These are phyloP conservation scores for Gracilaria caudata DNA, from an alignment of 23 red algal genomes.

Conservation along the genomic window DNA sequence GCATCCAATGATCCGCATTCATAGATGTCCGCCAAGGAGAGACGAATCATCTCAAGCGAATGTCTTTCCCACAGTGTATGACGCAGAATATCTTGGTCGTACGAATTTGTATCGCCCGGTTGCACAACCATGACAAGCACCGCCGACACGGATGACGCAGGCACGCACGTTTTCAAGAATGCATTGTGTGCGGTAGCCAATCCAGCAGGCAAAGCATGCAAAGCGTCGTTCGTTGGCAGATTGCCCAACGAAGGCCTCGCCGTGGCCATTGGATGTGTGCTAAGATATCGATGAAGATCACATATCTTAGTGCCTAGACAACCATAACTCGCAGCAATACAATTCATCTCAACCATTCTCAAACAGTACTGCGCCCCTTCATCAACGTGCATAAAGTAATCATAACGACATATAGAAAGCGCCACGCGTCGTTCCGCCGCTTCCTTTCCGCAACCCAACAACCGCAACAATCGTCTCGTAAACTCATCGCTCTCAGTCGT, in stretches of 20 bases:
- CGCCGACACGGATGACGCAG: background rate
- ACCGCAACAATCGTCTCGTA: slow-evolving; percentile 50
- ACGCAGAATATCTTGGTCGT: slow-evolving; percentile 84
- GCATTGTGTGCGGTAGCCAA: slow-evolving; percentile 54
- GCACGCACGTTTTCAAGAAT: background rate
- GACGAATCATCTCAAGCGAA: slow-evolving; percentile 67
- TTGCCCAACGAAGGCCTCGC: background rate
- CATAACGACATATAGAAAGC: slow-evolving; percentile 75
- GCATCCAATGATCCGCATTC: slow-evolving; percentile 8
- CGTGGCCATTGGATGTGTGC: background rate
- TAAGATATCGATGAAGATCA: slow-evolving; percentile 64
- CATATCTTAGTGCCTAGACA: slow-evolving; percentile 57
- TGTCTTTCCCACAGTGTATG: slow-evolving; percentile 62
- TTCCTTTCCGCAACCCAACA: background rate
- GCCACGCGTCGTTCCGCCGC: background rate
- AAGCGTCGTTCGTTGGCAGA: slow-evolving; percentile 30
- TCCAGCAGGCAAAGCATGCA: slow-evolving; percentile 35
- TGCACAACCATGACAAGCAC: slow-evolving; percentile 87
- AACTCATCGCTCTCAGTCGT: slow-evolving; percentile 51
- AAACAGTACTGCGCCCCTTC: slow-evolving; percentile 12
- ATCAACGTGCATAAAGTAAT: slow-evolving; percentile 80
- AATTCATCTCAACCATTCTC: slow-evolving; percentile 94
- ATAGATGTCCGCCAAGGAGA: slow-evolving; percentile 63
- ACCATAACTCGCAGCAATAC: slow-evolving; percentile 87
- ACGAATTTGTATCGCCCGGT: slow-evolving; percentile 81